These are phyloP conservation scores for Eucommia ulmoides DNA, from an alignment of 257 asterid genomes.

Conservation along the genomic window DNA sequence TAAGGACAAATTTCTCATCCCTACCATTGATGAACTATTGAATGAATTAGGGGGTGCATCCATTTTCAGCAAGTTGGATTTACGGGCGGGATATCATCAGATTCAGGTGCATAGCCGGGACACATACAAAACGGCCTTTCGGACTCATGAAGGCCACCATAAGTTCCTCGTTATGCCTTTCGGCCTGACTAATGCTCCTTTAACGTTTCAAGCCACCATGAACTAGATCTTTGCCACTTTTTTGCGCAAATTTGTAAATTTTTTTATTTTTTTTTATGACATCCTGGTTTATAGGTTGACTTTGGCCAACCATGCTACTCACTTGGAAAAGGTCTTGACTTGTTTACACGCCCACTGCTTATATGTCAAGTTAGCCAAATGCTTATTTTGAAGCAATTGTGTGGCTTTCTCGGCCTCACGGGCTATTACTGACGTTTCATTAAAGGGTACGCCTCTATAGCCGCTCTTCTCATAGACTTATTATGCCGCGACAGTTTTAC, in stretches of 20 bases:
- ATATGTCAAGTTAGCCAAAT: neutral
- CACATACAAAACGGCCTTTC: neutral
- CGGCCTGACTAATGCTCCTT: neutral
- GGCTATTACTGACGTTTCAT: constrained; percentile 3
- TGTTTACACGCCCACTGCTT: neutral
- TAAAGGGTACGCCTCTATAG: neutral
- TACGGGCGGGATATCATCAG: neutral
- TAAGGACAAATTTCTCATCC: constrained; percentile 1
- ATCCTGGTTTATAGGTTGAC: neutral
- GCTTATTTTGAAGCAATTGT: neutral
- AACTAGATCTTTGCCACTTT: neutral
- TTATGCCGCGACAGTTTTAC: neutral
- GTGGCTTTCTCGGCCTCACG: neutral
- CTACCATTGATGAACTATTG: neutral
- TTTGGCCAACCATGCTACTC: neutral
- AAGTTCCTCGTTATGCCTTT: constrained; percentile 5
- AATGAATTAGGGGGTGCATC: neutral
- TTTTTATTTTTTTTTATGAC: neutral
- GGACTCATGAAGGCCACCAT: neutral
- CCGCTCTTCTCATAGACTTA: neutral
- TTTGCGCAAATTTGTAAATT: neutral
- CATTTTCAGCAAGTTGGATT: neutral
- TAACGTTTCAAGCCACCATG: neutral
- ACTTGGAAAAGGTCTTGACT: neutral
- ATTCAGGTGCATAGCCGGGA: neutral